These are phyloP conservation scores for Yamadazyma membranifaciens DNA, from an alignment of 1,139 yeast genomes.

Conservation along the genomic window DNA sequence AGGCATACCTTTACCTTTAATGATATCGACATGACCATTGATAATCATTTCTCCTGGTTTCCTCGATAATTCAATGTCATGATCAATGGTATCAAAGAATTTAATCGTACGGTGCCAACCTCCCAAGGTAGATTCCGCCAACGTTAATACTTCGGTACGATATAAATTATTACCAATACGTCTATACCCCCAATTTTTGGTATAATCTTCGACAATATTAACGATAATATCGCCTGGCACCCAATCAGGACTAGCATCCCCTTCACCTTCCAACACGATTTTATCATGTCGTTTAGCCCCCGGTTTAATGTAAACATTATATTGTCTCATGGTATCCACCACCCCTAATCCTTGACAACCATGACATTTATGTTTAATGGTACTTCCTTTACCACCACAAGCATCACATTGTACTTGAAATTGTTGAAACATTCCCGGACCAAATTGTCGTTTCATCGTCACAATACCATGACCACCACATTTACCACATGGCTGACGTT, in stretches of 20 bases:
- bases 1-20: constrained; percentile 88
- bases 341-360: constrained; percentile 73
- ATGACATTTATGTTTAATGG: constrained; percentile 61
- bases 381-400: constrained; percentile 77
- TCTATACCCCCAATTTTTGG: constrained; percentile 76
- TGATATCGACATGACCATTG: constrained; percentile 68
- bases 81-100: constrained; percentile 61
- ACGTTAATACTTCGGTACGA: constrained; percentile 74
- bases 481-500: constrained; percentile 56
- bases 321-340: constrained; percentile 52
- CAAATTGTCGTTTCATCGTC: constrained; percentile 71
- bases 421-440: constrained; percentile 88
- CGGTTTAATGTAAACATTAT: constrained; percentile 61
- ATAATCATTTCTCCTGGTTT: constrained; percentile 48
- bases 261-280: constrained; percentile 68
- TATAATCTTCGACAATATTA: constrained; percentile 52
- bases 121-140: constrained; percentile 72
- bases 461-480: constrained; percentile 79
- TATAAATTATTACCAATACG: constrained; percentile 72
- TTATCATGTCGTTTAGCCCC: constrained; percentile 67
- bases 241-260: constrained; percentile 80
- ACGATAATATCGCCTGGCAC: constrained; percentile 77
- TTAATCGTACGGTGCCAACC: constrained; percentile 72
- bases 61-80: constrained; percentile 48
- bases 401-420: constrained; percentile 74